Evolutionary conservation across 2,329 filamentous ascomycete genomes (phyloP).

Genomic region (Aspergillus novoparasiticus): DNA sequence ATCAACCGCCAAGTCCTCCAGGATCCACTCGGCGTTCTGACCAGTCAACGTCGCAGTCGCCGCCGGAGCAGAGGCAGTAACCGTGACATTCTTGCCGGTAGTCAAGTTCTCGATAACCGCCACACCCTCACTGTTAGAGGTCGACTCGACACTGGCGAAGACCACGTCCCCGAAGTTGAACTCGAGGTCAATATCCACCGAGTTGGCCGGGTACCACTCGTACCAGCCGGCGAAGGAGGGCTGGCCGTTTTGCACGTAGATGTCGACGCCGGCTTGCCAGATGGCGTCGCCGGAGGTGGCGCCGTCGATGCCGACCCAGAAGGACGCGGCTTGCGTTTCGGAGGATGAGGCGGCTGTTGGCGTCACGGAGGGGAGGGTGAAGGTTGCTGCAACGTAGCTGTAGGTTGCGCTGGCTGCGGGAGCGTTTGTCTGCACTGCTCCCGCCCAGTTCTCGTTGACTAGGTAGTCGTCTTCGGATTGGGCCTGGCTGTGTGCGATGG

Average conservation of each 20-base stretch:
- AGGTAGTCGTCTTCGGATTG: not conserved
- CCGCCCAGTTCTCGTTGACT: constrained; percentile 17
- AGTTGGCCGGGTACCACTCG: constrained; percentile 15
- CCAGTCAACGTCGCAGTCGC: constrained; percentile 5
- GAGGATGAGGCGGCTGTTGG: constrained; percentile 1
- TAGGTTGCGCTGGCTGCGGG: constrained; percentile 4
- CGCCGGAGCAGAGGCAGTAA: constrained; percentile 3
- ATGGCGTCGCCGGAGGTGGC: constrained; percentile 10
- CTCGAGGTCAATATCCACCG: constrained; percentile 7
- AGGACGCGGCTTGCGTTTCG: constrained; percentile 9
- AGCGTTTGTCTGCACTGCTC: constrained; percentile 2
- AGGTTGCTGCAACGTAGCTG: constrained; percentile 10
- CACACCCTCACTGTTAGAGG: not conserved
- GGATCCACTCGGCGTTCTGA: constrained; percentile 16
- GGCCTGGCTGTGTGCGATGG: not conserved
- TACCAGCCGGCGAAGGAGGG: constrained; percentile 14
- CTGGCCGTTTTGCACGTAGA: constrained; percentile 11
- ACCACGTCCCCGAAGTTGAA: constrained; percentile 15
- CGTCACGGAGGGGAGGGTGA: constrained; percentile 11
- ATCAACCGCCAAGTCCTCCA: constrained; percentile 10
- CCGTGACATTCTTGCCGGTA: constrained; percentile 8
- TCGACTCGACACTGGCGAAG: constrained; percentile 8
- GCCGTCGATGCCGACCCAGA: constrained; percentile 18
- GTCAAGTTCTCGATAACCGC: constrained; percentile 13
- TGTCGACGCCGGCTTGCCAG: constrained; percentile 15